A percentile compares a stretch with the other conserved stretches of the same genome.
These are phyloP conservation scores for Keqinozyma sinolaborantium DNA, from an alignment of 1,139 yeast genomes.

Conservation along the genomic window DNA sequence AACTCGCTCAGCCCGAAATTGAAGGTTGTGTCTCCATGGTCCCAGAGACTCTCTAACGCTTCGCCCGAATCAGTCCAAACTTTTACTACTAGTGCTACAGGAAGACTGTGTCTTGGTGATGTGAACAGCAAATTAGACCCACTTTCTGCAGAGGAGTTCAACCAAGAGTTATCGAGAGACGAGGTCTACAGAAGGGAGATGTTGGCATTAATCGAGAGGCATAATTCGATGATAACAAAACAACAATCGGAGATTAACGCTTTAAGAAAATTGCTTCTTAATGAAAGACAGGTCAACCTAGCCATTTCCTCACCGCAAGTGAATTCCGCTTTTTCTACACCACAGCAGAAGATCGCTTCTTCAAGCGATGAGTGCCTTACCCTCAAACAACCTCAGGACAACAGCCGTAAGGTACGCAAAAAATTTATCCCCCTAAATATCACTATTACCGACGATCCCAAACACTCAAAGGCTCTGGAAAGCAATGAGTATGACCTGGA, in stretches of 20 bases:
- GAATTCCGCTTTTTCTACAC: background rate
- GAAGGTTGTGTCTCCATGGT: background rate
- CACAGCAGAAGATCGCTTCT: too few relatives aligned
- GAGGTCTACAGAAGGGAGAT: conserved; percentile 21
- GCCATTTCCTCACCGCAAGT: conserved; percentile 13
- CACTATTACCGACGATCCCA: conserved; percentile 12
- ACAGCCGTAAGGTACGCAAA: conserved; percentile 7
- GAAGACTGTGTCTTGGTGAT: background rate
- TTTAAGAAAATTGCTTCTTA: conserved; percentile 19
- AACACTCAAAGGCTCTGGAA: conserved; percentile 11
- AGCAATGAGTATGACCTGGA: conserved; percentile 3
- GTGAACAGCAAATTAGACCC: background rate
- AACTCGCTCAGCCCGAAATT: background rate
- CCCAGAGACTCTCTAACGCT: background rate
- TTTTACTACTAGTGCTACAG: background rate
- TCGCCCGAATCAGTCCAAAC: background rate
- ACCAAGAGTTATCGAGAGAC: conserved; percentile 5
- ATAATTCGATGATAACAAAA: conserved; percentile 19
- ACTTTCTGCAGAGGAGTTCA: background rate
- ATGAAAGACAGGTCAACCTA: conserved; percentile 19
- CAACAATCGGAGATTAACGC: conserved; percentile 28
- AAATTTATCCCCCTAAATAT: conserved; percentile 20
- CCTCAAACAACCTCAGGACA: conserved; percentile 1
- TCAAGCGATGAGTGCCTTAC: background rate
- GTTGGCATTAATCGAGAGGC: conserved; percentile 22